Conservation (phyloP, 1,284 basidiomycete species). For the Naganishia albida region DNA sequence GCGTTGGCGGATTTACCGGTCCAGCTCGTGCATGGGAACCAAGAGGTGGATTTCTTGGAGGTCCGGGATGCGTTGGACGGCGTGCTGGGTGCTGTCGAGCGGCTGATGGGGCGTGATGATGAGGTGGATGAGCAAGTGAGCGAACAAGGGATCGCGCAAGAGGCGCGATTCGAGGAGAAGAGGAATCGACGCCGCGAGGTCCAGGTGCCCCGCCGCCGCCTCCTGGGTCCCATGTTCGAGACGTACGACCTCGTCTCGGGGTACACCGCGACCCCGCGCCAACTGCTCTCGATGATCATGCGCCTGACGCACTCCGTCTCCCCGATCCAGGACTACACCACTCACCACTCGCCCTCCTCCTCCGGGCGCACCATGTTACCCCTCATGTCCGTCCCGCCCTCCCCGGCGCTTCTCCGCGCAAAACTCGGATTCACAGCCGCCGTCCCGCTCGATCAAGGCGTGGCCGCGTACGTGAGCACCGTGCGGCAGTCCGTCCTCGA, state of each 20-base stretch:
- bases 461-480: slow-evolving; percentile 37
- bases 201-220: background rate
- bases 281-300: slow-evolving; percentile 46
- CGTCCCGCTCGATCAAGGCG: slow-evolving; percentile 38
- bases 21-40: slow-evolving; percentile 45
- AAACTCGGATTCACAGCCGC: slow-evolving; percentile 41
- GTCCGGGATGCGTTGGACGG: slow-evolving; percentile 45
- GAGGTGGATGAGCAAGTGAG: background rate
- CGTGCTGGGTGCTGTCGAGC: slow-evolving; percentile 32
- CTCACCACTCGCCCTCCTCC: slow-evolving; percentile 25
- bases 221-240: slow-evolving; percentile 15
- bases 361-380: slow-evolving; percentile 31
- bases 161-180: background rate
- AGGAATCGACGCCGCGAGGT: background rate
- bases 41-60: slow-evolving; percentile 45
- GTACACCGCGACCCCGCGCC: slow-evolving; percentile 38
- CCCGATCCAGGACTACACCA: slow-evolving; percentile 45
- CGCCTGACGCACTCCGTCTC: slow-evolving; percentile 42
- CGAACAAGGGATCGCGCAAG: background rate
- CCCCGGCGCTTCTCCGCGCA: background rate
- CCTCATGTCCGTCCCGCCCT: slow-evolving; percentile 5
- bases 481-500: slow-evolving; percentile 38
- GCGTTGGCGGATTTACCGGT: slow-evolving; percentile 47
- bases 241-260: slow-evolving; percentile 48
- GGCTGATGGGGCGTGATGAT: slow-evolving; percentile 1